Base-by-base conservation (phyloP, 768 basidiomycete species). In the Pulveroboletus sp. region DNA sequence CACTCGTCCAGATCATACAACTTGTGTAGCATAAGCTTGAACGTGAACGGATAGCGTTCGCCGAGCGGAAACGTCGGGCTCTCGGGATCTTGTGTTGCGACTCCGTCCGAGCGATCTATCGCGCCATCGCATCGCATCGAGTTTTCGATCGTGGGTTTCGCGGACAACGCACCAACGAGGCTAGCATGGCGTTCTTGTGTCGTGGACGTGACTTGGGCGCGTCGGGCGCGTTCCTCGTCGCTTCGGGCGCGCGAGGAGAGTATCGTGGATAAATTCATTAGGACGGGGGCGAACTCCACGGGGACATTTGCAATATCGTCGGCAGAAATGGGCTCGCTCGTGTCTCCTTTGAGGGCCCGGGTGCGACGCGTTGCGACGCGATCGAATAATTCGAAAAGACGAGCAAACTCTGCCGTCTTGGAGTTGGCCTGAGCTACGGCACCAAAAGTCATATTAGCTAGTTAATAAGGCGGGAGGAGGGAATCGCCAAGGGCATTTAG, bases 11-110 rank as follows among this genome's bases (percentile, higher is more conserved):
- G 41, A 20, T 76, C 71, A 63, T 85, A 85, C 11, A 85, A 70
- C 61, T 81, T 79, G 68, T 85, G 80, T 49, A 84, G 63, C 81
- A 83, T 85, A 58, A 80, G 71, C 57, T 77, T 79, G 72, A 85
- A 85, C 29, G 79, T 83, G 67, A 85, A 85, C 16, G 73, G 72
- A 56, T 77, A 80, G 43, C 69, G 66, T 53, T 57, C 51, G 0
- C 30, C 55, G 6, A 76, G 60, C 5, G 76, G 77, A 50, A 82
- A 81, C 31, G 69, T 68, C 2, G 67, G 69, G 1, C 58, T 71
- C 39, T 68, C 65, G 12, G 47, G 34, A 2, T 63, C 63, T 39
- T 59, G 59, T 17, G 62, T 59, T 17, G 62, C 59, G 13, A 56
- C 50, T n/a, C 58, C 52, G 9, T 49, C 42, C 50, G 46, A 54